A percentile compares a stretch with the other conserved stretches of the same genome.
phyloP scores from a whole-genome alignment of 2,329 filamentous ascomycete species.

The Purpureocillium lavendulum region DNA sequence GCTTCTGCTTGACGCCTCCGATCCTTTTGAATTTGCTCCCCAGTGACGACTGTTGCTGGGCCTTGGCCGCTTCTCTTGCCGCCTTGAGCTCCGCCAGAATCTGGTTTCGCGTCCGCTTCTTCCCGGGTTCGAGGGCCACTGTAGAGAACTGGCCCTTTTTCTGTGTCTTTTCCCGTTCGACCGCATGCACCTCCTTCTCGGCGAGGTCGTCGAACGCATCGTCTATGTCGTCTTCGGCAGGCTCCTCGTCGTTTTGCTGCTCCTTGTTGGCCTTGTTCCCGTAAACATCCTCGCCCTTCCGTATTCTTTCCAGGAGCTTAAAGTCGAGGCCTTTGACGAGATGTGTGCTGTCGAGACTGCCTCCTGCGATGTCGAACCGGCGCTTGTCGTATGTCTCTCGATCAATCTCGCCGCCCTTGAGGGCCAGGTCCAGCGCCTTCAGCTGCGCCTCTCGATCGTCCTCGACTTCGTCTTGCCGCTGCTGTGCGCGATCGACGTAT shows the following conservation, averaged over 20 bases:
- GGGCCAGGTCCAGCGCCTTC: slow-evolving; percentile 69
- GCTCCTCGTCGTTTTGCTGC: slow-evolving; percentile 15
- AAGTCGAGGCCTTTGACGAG: slow-evolving; percentile 89
- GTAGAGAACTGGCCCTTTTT: slow-evolving; percentile 55
- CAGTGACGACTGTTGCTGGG: slow-evolving; percentile 40
- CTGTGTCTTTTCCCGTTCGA: slow-evolving; percentile 39
- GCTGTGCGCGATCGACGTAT: slow-evolving; percentile 74
- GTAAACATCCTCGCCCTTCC: slow-evolving; percentile 60
- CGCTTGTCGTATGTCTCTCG: slow-evolving; percentile 68
- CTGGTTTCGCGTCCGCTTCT: slow-evolving; percentile 57
- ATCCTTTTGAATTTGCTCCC: slow-evolving; percentile 59
- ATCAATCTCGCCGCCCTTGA: slow-evolving; percentile 80
- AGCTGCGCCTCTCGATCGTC: slow-evolving; percentile 56
- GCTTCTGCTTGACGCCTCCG: slow-evolving; percentile 44
- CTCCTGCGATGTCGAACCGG: slow-evolving; percentile 70
- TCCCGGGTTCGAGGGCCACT: slow-evolving; percentile 41
- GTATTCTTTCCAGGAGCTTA: slow-evolving; percentile 63
- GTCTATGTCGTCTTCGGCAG: slow-evolving; percentile 41
- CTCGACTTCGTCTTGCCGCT: slow-evolving; percentile 45
- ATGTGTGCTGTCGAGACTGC: slow-evolving; percentile 73
- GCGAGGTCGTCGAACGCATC: slow-evolving; percentile 57
- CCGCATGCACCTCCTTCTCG: slow-evolving; percentile 42
- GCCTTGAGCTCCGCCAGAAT: slow-evolving; percentile 61
- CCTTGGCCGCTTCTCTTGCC: slow-evolving; percentile 50
- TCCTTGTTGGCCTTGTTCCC: slow-evolving; percentile 25